Base-by-base conservation (phyloP, 345 rosid genomes). In the Cardamine resedifolia region DNA sequence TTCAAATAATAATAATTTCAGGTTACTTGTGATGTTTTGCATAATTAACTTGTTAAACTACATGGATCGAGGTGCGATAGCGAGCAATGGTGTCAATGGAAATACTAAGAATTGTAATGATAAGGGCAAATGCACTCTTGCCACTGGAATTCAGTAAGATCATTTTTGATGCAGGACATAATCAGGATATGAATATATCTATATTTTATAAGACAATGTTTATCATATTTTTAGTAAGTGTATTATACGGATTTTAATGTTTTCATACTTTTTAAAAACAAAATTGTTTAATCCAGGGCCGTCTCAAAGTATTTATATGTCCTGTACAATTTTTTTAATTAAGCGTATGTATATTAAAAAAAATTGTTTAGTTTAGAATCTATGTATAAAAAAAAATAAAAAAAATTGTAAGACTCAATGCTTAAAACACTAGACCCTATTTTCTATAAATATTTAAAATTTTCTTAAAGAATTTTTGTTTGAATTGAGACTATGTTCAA, bases 31-130 rank as follows among this genome's bases (percentile, higher is more conserved):
- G 19, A 83, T 94, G 48, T 94, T 94, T 80, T 89, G 98, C 77
- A 75, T 89, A 66, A 85, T 88, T 77, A 94, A 85, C 81, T 69
- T 94, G 87, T 44, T 91, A 74, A 91, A 94, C 83, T 85, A 91
- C 63, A 78, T 91, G 78, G 98, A 94, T 73, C 87, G 97, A 64
- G 97, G 98, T 64, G 91, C 82, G 0, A 94, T 94, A 39, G 98
- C 96, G 0, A 94, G 96, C 70, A 94, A 91, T 78, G 97, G 96
- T 48, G 97, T 94, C 15, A 91, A 94, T 78, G 98, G 96, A 65
- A 88, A 83, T 73, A 78, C n/a, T 12, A 61, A 66, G 57, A 85
- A 74, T 48, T 94, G 98, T 80, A 70, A 85, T 74, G 83, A 80
- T 60, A 81, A 81, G 26, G 90, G 86, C 47, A 75, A 68, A 21